These are phyloP conservation scores for Friedmanniomyces simplex DNA, from an alignment of 495 filamentous ascomycete species.

Conservation along the genomic window DNA sequence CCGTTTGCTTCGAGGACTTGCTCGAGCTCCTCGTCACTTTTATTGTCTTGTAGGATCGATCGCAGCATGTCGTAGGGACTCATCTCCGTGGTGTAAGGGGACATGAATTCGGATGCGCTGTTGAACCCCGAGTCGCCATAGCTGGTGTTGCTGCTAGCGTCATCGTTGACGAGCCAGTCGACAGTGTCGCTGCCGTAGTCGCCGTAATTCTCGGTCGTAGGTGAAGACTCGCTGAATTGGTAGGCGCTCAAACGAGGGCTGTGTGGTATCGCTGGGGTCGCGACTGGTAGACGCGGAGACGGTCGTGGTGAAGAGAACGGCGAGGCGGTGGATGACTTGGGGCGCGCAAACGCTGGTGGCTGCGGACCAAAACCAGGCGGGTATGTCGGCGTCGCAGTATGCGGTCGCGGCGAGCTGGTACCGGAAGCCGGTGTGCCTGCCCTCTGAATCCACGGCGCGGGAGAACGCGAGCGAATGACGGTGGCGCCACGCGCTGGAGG, in stretches of 20 bases:
- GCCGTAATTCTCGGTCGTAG: slow-evolving; percentile 74
- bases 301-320: slow-evolving; percentile 92
- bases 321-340: slow-evolving; percentile 65
- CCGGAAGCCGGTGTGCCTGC: slow-evolving; percentile 60
- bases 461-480: slow-evolving; percentile 76
- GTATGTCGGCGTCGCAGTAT: slow-evolving; percentile 67
- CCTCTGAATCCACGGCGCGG: slow-evolving; percentile 82
- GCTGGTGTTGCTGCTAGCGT: slow-evolving; percentile 63
- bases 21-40: slow-evolving; percentile 89
- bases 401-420: slow-evolving; percentile 57
- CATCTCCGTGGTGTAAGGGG: slow-evolving; percentile 76
- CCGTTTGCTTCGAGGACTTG: slow-evolving; percentile 74
- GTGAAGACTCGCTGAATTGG: slow-evolving; percentile 70
- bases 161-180: slow-evolving; percentile 90
- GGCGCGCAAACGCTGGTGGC: slow-evolving; percentile 60
- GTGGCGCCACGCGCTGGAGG: slow-evolving; percentile 61
- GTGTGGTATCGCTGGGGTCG: slow-evolving; percentile 85
- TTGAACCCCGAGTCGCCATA: slow-evolving; percentile 52
- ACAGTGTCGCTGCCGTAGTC: slow-evolving; percentile 89
- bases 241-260: slow-evolving; percentile 91
- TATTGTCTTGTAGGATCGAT: slow-evolving; percentile 81
- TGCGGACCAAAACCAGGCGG: slow-evolving; percentile 65
- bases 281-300: slow-evolving; percentile 83
- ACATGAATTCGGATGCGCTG: slow-evolving; percentile 68
- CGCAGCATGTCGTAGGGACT: slow-evolving; percentile 96